Conservation (phyloP, 2,329 filamentous ascomycete species). For the Fusarium fujikuroi region DNA sequence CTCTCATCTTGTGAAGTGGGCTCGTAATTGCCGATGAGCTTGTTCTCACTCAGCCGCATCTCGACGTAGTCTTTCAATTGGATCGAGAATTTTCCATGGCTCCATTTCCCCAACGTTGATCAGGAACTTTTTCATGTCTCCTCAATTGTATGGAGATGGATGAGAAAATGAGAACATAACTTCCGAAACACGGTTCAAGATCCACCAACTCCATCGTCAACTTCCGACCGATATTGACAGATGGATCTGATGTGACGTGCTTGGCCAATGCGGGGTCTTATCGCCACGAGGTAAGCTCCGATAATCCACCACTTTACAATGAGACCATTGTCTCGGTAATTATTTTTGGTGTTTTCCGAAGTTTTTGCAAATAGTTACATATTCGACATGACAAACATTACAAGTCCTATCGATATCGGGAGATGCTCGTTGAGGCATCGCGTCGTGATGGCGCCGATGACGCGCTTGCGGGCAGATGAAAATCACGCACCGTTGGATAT, state of each 20-base stretch:
- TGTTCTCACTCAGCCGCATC: neutral
- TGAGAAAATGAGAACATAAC: neutral
- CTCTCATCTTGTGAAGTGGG: neutral
- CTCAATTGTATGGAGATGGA: neutral
- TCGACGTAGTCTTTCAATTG: neutral
- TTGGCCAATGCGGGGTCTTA: constrained; percentile 17
- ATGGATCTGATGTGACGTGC: constrained; percentile 11
- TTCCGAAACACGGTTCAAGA: constrained; percentile 6
- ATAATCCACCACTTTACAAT: neutral
- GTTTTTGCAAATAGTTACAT: neutral
- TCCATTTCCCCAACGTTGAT: neutral
- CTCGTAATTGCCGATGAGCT: neutral
- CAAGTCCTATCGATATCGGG: constrained; percentile 3
- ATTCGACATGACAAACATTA: neutral
- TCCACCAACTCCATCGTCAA: constrained; percentile 19
- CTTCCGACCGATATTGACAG: constrained; percentile 11
- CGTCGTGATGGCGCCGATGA: constrained; percentile 26
- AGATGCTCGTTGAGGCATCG: constrained; percentile 16
- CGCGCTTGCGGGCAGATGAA: constrained; percentile 4
- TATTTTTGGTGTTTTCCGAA: neutral
- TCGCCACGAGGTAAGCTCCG: neutral
- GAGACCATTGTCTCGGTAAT: neutral
- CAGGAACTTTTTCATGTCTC: neutral
- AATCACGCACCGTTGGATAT: constrained; percentile 12
- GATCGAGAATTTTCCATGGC: neutral